Percentiles rank a stretch among this genome's conserved stretches.
These are phyloP conservation scores for Saccharomycopsis sp. DNA, from an alignment of 805 yeast genomes.

Conservation along the genomic window DNA sequence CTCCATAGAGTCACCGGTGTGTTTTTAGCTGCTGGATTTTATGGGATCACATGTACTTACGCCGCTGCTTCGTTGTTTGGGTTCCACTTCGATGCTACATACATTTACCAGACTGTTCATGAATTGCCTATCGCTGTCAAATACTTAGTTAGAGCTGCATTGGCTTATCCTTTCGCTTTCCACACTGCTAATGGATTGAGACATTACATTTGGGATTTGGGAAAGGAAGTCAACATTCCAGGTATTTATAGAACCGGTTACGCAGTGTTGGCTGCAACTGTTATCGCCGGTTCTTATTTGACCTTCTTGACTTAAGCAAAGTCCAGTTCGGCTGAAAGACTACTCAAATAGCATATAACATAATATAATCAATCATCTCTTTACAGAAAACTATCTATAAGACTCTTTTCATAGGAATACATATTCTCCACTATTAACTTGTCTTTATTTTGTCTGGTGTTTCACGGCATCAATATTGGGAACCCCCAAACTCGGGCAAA, in stretches of 20 bases:
- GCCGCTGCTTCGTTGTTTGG: slow-evolving; percentile 67
- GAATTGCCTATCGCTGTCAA: slow-evolving; percentile 60
- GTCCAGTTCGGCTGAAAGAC: background rate
- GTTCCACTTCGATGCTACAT: slow-evolving; percentile 44
- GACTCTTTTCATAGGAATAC: background rate
- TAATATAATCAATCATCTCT: no score
- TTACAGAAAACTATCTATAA: no score
- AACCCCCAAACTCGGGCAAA: no score
- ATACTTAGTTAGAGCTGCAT: slow-evolving; percentile 55
- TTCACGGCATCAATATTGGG: no score
- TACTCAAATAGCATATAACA: background rate
- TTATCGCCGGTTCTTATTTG: slow-evolving; percentile 51
- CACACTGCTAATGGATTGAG: slow-evolving; percentile 84
- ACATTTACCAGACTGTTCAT: slow-evolving; percentile 48
- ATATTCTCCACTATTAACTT: no score
- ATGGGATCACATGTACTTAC: slow-evolving; percentile 67
- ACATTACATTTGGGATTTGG: slow-evolving; percentile 91
- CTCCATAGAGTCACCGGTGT: slow-evolving; percentile 88
- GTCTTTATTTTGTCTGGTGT: no score
- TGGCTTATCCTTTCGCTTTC: slow-evolving; percentile 80
- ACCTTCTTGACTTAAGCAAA: slow-evolving; percentile 31
- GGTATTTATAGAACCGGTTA: slow-evolving; percentile 94
- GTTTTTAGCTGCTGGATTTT: slow-evolving; percentile 69
- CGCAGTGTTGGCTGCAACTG: slow-evolving; percentile 56
- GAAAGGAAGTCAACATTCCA: slow-evolving; percentile 67